phyloP scores from a whole-genome alignment of 208 protist genomes.

The Plasmodiophora brassicae region DNA sequence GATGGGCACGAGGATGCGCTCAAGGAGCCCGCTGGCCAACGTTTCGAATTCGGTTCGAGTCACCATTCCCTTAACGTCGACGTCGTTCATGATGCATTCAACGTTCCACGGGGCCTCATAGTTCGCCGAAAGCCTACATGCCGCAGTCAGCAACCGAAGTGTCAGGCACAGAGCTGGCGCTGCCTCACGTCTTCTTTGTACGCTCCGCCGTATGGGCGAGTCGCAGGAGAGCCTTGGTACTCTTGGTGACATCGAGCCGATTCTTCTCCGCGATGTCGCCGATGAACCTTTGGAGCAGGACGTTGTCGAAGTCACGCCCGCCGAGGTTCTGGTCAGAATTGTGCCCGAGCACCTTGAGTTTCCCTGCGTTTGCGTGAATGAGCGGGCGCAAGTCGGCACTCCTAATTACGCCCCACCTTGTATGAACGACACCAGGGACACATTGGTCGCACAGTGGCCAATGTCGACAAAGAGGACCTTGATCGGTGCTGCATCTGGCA shows the following conservation, averaged over 20 bases:
- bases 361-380: not conserved
- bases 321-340: slow-evolving; percentile 36
- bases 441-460: slow-evolving; percentile 41
- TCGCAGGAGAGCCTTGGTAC: slow-evolving; percentile 33
- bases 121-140: slow-evolving; percentile 40
- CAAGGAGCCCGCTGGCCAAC: not conserved
- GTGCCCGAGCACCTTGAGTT: slow-evolving; percentile 32
- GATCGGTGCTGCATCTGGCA: slow-evolving; percentile 12
- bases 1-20: slow-evolving; percentile 40
- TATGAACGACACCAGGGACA: not conserved
- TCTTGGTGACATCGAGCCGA: slow-evolving; percentile 41
- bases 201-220: slow-evolving; percentile 19
- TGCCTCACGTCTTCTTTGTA: slow-evolving; percentile 39
- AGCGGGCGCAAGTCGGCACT: slow-evolving; percentile 6
- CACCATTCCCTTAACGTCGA: slow-evolving; percentile 42
- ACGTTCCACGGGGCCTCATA: slow-evolving; percentile 37
- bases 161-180: too few relatives aligned
- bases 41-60: slow-evolving; percentile 44
- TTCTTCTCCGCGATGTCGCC: slow-evolving; percentile 30
- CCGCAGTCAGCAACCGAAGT: not conserved
- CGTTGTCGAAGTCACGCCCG: slow-evolving; percentile 38
- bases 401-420: not conserved
- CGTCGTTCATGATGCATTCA: slow-evolving; percentile 46
- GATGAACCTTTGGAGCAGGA: slow-evolving; percentile 30
- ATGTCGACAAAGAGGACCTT: slow-evolving; percentile 46